Evolutionary conservation across 371 early-diverging fungal species (phyloP).

Genomic region (Haplosporangium sp.): DNA sequence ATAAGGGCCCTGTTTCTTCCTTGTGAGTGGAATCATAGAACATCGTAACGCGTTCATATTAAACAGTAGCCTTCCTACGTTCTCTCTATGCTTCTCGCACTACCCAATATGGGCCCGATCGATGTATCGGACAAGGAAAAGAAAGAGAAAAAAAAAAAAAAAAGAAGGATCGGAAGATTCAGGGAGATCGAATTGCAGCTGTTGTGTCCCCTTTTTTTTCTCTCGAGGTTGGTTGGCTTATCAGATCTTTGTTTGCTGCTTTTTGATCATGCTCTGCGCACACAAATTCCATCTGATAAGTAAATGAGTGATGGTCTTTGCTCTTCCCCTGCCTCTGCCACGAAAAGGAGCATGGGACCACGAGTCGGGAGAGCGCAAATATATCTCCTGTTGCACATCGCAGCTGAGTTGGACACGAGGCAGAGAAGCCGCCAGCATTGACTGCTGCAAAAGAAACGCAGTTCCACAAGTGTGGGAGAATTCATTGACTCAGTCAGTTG

Average conservation of each 20-base stretch:
- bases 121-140: neutral
- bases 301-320: neutral
- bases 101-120: neutral
- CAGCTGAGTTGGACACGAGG: too few species aligned
- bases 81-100: neutral
- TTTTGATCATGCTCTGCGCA: neutral
- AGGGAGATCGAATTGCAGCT: constrained; percentile 11
- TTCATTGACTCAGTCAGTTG: too few species aligned
- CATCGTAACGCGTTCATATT: too few species aligned
- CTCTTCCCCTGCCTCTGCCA: neutral
- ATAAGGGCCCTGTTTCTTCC: too few species aligned
- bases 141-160: neutral
- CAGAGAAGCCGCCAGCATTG: too few species aligned
- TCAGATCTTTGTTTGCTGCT: neutral
- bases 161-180: constrained; percentile 11
- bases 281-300: neutral
- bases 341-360: neutral
- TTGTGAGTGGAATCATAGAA: too few species aligned
- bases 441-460: too few species aligned
- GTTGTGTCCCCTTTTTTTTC: neutral
- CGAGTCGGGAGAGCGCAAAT: too few species aligned
- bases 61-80: neutral
- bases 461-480: too few species aligned
- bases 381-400: too few species aligned
- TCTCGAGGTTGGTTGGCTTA: neutral